A percentile compares a stretch with the other conserved stretches of the same genome.
phyloP scores from a whole-genome alignment of 495 filamentous ascomycete species.

The Jackrogersella minutella region DNA sequence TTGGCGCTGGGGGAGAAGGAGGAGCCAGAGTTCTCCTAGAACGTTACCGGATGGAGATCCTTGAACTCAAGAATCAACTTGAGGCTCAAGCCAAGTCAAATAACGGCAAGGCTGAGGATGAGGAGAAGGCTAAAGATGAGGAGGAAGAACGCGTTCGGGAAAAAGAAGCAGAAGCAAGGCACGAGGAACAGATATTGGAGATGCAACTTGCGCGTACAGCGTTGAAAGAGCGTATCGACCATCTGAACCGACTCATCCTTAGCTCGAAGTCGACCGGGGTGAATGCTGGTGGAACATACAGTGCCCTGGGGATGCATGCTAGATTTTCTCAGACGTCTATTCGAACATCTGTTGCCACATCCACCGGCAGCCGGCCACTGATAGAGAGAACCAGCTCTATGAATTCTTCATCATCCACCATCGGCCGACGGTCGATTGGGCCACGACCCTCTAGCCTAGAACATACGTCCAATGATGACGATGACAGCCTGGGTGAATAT shows the following conservation, averaged over 20 bases:
- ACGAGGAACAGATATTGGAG: constrained; percentile 96
- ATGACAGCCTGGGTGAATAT: constrained; percentile 80
- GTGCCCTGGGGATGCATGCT: constrained; percentile 73
- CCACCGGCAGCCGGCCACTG: constrained; percentile 65
- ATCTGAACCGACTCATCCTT: constrained; percentile 93
- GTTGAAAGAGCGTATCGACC: constrained; percentile 95
- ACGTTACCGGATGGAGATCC: constrained; percentile 93
- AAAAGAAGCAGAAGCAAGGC: constrained; percentile 81
- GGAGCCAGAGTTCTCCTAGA: constrained; percentile 89
- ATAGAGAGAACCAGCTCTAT: constrained; percentile 72
- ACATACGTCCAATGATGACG: constrained; percentile 63
- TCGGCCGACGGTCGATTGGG: constrained; percentile 56
- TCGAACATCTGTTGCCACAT: constrained; percentile 77
- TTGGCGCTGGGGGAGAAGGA: constrained; percentile 77
- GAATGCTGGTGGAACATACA: constrained; percentile 76
- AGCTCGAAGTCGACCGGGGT: constrained; percentile 96
- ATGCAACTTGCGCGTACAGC: constrained; percentile 97
- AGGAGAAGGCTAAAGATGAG: constrained; percentile 65
- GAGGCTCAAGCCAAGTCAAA: constrained; percentile 72
- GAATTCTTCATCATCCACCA: constrained; percentile 66
- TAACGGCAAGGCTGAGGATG: constrained; percentile 71
- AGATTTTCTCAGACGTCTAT: constrained; percentile 62
- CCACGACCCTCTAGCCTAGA: constrained; percentile 55
- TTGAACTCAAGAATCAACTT: constrained; percentile 79
- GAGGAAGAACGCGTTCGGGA: constrained; percentile 76